Evolutionary conservation across 805 yeast genomes (phyloP).

Genomic region (Hanseniaspora hatyaiensis): DNA sequence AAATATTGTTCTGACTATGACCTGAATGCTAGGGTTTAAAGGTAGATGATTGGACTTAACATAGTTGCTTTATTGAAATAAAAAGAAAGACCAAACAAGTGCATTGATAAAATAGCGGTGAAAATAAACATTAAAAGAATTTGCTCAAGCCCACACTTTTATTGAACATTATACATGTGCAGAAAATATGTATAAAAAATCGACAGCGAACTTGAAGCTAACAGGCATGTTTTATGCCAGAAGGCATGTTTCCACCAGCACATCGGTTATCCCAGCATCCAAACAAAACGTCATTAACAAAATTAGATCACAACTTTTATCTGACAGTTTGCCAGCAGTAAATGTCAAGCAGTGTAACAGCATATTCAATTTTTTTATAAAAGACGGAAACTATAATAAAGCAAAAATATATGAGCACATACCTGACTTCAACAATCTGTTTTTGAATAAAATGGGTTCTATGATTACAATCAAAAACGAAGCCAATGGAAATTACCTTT

Average conservation of each 20-base stretch:
- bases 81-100: no score
- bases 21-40: no score
- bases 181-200: no score
- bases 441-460: not conserved
- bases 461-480: not conserved
- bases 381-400: conserved; percentile 1
- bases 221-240: not conserved
- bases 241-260: not conserved
- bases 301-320: not conserved
- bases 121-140: no score
- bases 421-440: conserved; percentile 8
- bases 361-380: not conserved
- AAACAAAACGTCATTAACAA: not conserved
- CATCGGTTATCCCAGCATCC: not conserved
- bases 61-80: no score
- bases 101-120: no score
- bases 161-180: no score
- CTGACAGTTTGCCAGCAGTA: not conserved
- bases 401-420: not conserved
- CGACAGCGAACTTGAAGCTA: not conserved
- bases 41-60: no score
- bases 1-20: no score
- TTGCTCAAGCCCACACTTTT: no score
- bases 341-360: not conserved
- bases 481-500: not conserved